Conservation (phyloP, 805 yeast genomes). For the Candida suzukii region DNA sequence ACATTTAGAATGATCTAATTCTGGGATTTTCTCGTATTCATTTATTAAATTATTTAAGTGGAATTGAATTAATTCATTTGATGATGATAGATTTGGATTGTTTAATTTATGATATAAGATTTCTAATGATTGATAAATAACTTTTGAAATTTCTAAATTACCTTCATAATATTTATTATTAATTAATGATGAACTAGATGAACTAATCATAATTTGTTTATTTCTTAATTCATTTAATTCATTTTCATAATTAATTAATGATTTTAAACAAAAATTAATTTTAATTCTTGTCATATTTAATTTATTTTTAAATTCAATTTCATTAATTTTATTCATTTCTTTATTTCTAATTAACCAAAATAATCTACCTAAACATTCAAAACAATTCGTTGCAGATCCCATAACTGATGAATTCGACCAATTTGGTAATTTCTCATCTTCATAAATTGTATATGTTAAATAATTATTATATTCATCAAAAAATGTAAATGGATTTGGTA, state of each 20-base stretch:
- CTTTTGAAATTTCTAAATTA: slow-evolving; percentile 14
- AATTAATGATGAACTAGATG: background rate
- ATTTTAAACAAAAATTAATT: slow-evolving; percentile 22
- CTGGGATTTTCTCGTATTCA: slow-evolving; percentile 5
- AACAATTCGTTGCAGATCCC: slow-evolving; percentile 30
- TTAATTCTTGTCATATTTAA: slow-evolving; percentile 10
- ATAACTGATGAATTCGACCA: slow-evolving; percentile 33
- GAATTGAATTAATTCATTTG: slow-evolving; percentile 18
- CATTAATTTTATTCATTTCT: background rate
- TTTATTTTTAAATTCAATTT: background rate
- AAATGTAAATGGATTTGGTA: slow-evolving; percentile 36
- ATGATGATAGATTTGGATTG: slow-evolving; percentile 10
- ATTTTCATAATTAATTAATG: slow-evolving; percentile 23
- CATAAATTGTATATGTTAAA: slow-evolving; percentile 10
- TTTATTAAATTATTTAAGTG: slow-evolving; percentile 18
- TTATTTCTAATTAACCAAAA: slow-evolving; percentile 25
- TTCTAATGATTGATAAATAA: slow-evolving; percentile 19
- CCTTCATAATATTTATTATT: background rate
- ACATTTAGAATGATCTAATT: slow-evolving; percentile 1
- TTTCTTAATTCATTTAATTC: slow-evolving; percentile 11
- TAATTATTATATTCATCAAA: slow-evolving; percentile 27
- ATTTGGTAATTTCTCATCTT: background rate
- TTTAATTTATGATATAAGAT: slow-evolving; percentile 18
- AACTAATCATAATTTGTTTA: background rate
- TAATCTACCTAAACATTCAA: slow-evolving; percentile 31